Evolutionary conservation across 139 green algal species (phyloP).

Genomic region (Coelastrella sp.): DNA sequence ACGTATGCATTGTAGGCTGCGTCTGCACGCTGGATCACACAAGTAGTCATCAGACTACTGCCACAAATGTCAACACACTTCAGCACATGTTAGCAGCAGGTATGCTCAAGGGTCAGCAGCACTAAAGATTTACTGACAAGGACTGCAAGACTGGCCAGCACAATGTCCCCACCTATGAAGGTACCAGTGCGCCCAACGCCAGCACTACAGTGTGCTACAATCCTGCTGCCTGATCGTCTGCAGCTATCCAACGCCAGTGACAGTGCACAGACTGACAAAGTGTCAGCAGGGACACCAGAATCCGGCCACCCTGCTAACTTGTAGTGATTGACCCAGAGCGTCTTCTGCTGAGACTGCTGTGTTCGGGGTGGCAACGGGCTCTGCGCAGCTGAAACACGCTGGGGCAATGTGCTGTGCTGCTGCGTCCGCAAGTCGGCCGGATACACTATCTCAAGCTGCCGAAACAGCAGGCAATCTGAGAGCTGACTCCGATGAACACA

Average conservation of each 20-base stretch:
- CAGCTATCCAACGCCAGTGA: slow-evolving; percentile 57
- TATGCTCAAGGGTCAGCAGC: too few relatives aligned
- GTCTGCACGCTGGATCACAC: too few relatives aligned
- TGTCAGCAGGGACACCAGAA: slow-evolving; percentile 63
- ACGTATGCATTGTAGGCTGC: too few relatives aligned
- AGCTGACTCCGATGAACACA: slow-evolving; percentile 15
- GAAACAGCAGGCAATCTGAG: background rate
- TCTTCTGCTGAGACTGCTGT: background rate
- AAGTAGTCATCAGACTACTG: too few relatives aligned
- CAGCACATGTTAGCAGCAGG: too few relatives aligned
- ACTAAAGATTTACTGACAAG: too few relatives aligned
- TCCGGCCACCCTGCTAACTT: slow-evolving; percentile 74
- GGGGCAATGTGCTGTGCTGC: too few relatives aligned
- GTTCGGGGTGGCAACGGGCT: background rate
- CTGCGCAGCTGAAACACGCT: too few relatives aligned
- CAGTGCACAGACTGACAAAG: slow-evolving; percentile 53
- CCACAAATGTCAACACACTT: too few relatives aligned
- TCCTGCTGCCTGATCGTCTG: slow-evolving; percentile 19
- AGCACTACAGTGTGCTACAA: slow-evolving; percentile 77
- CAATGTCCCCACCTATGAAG: slow-evolving; percentile 57
- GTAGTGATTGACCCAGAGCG: slow-evolving; percentile 60
- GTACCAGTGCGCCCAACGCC: slow-evolving; percentile 86
- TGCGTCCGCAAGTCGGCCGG: background rate
- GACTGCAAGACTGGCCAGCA: background rate
- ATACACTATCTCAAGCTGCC: slow-evolving; percentile 19